These are phyloP conservation scores for Pyrenochaeta sp. DNA, from an alignment of 2,329 filamentous ascomycete species.

Conservation along the genomic window DNA sequence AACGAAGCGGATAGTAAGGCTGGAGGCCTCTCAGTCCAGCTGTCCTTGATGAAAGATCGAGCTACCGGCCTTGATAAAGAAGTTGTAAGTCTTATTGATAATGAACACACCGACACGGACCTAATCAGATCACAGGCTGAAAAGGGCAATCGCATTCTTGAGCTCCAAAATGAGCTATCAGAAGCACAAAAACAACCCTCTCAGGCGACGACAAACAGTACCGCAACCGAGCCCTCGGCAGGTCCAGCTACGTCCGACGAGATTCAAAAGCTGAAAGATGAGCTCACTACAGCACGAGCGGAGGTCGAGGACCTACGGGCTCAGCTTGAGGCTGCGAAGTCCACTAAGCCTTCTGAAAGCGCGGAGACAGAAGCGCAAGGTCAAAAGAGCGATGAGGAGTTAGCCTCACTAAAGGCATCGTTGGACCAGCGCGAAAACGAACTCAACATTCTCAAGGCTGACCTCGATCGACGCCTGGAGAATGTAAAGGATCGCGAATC, in stretches of 20 bases:
- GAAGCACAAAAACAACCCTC: constrained; percentile 33
- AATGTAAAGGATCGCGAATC: constrained; percentile 31
- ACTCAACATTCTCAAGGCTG: constrained; percentile 52
- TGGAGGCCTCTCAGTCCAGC: constrained; percentile 46
- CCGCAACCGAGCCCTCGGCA: constrained; percentile 8
- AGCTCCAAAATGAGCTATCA: constrained; percentile 43
- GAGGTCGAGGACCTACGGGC: constrained; percentile 57
- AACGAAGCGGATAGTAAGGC: constrained; percentile 49
- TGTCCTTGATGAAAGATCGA: constrained; percentile 66
- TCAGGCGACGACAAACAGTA: constrained; percentile 15
- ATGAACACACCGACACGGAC: neutral
- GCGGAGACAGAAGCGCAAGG: constrained; percentile 41
- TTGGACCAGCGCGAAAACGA: constrained; percentile 37
- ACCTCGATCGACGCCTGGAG: constrained; percentile 48
- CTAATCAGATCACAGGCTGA: constrained; percentile 43
- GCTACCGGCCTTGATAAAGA: constrained; percentile 72
- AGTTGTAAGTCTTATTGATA: constrained; percentile 47
- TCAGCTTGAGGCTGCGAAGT: constrained; percentile 35
- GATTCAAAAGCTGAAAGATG: constrained; percentile 34
- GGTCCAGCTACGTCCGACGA: constrained; percentile 22
- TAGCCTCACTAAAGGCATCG: constrained; percentile 47
- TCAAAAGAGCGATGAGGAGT: constrained; percentile 59
- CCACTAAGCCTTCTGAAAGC: constrained; percentile 14
- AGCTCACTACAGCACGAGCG: constrained; percentile 55
- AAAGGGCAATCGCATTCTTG: constrained; percentile 50